Percentiles rank a stretch among this genome's conserved stretches.
phyloP scores from a whole-genome alignment of 192 early-diverging fungal species.

The Coemansia sp. region DNA sequence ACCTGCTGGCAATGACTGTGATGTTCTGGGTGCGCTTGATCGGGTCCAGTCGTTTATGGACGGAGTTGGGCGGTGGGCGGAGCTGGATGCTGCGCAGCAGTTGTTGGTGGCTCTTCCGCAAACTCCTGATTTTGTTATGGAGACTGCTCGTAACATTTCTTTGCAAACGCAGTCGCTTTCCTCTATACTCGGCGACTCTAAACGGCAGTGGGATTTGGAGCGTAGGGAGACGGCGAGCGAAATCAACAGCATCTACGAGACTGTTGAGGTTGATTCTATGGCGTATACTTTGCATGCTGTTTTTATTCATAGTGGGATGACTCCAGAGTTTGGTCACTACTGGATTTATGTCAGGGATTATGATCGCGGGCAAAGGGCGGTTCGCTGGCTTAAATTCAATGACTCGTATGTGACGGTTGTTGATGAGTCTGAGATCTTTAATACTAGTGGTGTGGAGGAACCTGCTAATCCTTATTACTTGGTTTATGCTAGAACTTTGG shows the following conservation, averaged over 20 bases:
- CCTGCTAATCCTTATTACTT: conserved; percentile 73
- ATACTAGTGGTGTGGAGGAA: conserved; percentile 53
- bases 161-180: conserved; percentile 16
- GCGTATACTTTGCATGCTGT: conserved; percentile 75
- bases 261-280: conserved; percentile 18
- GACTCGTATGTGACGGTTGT: conserved; percentile 70
- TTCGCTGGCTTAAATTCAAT: conserved; percentile 77
- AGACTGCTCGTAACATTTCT: conserved; percentile 8
- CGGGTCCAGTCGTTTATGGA: conserved; percentile 30
- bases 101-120: conserved; percentile 31
- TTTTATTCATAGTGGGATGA: conserved; percentile 73
- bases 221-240: not conserved
- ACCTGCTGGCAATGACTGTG: conserved; percentile 13
- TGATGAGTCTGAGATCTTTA: conserved; percentile 61
- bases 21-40: conserved; percentile 36
- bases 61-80: conserved; percentile 39
- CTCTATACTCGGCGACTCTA: conserved; percentile 12
- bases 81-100: conserved; percentile 3
- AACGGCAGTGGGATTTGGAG: conserved; percentile 23
- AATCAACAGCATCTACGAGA: conserved; percentile 31
- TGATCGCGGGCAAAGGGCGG: conserved; percentile 21
- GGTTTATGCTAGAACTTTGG: conserved; percentile 63
- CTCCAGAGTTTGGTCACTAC: conserved; percentile 75
- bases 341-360: conserved; percentile 77
- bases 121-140: not conserved